These are phyloP conservation scores for Alternaria gaisen DNA, from an alignment of 2,329 filamentous ascomycete genomes.

Conservation along the genomic window DNA sequence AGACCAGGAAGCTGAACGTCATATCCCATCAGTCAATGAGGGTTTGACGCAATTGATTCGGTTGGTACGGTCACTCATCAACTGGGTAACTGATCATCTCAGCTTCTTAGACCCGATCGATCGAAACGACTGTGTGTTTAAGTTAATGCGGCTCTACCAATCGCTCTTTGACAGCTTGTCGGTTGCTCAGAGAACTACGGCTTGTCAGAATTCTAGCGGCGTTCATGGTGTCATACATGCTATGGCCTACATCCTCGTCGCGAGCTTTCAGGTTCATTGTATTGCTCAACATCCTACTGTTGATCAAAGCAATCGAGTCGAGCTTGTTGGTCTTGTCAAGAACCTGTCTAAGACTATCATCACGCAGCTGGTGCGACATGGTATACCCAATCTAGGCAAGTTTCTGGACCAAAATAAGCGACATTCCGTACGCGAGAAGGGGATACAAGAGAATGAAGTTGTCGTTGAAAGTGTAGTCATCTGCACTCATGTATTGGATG, in stretches of 20 bases:
- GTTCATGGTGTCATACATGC: conserved; percentile 18
- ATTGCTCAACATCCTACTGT: conserved; percentile 43
- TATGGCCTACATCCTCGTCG: conserved; percentile 42
- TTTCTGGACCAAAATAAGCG: conserved; percentile 59
- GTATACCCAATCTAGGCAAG: conserved; percentile 49
- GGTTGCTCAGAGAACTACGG: conserved; percentile 21
- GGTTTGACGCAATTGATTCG: conserved; percentile 20
- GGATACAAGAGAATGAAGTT: conserved; percentile 57
- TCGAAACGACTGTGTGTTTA: conserved; percentile 57
- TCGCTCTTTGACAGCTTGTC: conserved; percentile 38
- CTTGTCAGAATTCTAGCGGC: neutral
- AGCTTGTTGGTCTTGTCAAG: conserved; percentile 45
- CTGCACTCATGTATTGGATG: conserved; percentile 54
- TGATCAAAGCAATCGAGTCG: conserved; percentile 14
- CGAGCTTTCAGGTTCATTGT: conserved; percentile 40
- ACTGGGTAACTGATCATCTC: conserved; percentile 60
- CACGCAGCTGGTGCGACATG: conserved; percentile 41
- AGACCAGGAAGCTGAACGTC: neutral
- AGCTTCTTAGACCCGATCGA: conserved; percentile 65
- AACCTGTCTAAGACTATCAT: conserved; percentile 50
- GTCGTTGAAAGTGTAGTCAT: conserved; percentile 59
- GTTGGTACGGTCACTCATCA: conserved; percentile 57
- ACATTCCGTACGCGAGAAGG: conserved; percentile 55
- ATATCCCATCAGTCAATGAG: neutral
- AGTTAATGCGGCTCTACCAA: conserved; percentile 54